Base-by-base conservation (phyloP, 2,329 filamentous ascomycete species). In the Lasiodiplodia theobromae region DNA sequence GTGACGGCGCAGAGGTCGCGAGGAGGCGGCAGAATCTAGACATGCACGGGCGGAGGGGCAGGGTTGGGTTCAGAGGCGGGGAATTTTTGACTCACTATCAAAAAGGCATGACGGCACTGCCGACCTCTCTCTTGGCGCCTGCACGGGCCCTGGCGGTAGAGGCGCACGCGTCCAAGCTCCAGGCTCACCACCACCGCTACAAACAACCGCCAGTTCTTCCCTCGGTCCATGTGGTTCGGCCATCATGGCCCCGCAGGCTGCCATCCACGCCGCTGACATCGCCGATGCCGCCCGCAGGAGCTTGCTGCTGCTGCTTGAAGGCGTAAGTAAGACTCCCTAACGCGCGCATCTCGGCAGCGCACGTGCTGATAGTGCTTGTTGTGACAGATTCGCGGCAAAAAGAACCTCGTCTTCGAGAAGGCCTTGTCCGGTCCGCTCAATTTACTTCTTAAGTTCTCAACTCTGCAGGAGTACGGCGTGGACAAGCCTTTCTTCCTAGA, bases 401-500 rank as follows among this genome's bases (percentile, higher is more conserved):
- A 99, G 86, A 98, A 97, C 77, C 86, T 99, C 70, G 92, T 99
- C 65, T 91, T 99, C 77, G 95, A 98, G 79, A 92, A 92, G 80
- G 91, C 90, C 74, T 86, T 99, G 74, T 94, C 95, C 73, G 96
- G 95, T 28, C 93, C 94, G 37, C 87, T 99, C 73, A 93, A 94
- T 69, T 87, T 95, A 69, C 91, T 99, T 73, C 93, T 97, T 82
- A 97, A 97, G 80, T 97, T 97, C 77, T 95, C 95, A 25, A 95
- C 92, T 11, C 87, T 97, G 18, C 93, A 98, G 78, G 96, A 99
- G 77, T 97, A 98, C 83, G 96, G 96, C 37, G 94, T 99, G 73
- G 94, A 98, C 81, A 97, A 97, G 80, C 93, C 97, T 73, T 99
- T 98, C 84, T 91, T 97, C 77, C 86, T 99, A 57, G 96, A 99